These are phyloP conservation scores for Pythium apleroticum DNA, from an alignment of 352 stramenopile species.

Conservation along the genomic window DNA sequence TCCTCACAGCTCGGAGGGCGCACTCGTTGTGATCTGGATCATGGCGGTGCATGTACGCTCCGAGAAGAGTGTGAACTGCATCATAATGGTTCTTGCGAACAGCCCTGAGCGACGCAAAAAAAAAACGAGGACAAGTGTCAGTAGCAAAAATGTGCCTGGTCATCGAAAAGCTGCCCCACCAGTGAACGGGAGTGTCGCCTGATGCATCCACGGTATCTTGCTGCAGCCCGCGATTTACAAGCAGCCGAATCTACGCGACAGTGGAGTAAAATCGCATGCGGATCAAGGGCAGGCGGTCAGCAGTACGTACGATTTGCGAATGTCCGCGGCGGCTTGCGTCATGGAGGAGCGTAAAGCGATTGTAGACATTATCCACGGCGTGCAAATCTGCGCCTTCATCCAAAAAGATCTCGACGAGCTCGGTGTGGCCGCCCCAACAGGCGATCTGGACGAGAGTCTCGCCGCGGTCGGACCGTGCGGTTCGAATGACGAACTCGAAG, in stretches of 20 bases:
- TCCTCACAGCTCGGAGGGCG: constrained; percentile 37
- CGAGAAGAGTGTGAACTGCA: constrained; percentile 50
- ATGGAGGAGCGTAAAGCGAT: constrained; percentile 65
- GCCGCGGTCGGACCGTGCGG: constrained; percentile 47
- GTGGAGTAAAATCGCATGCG: background rate
- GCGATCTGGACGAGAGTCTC: constrained; percentile 68
- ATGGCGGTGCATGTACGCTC: constrained; percentile 33
- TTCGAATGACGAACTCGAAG: constrained; percentile 54
- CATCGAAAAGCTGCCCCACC: constrained; percentile 31
- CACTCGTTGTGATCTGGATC: constrained; percentile 30
- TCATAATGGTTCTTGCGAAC: constrained; percentile 59
- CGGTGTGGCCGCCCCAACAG: constrained; percentile 67
- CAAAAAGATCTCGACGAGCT: constrained; percentile 57
- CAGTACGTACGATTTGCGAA: constrained; percentile 39
- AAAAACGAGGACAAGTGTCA: background rate
- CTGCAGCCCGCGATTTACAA: constrained; percentile 45
- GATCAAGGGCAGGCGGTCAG: background rate
- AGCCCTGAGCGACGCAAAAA: constrained; percentile 41
- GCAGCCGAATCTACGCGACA: constrained; percentile 39
- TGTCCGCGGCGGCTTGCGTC: constrained; percentile 60
- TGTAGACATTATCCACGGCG: constrained; percentile 51
- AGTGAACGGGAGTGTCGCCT: constrained; percentile 69
- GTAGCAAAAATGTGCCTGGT: background rate
- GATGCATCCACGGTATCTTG: constrained; percentile 42
- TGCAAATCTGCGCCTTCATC: constrained; percentile 57